Percentiles rank a stretch among this genome's conserved stretches.
Evolutionary conservation across 2,329 filamentous ascomycete species (phyloP).

Genomic region (Penicillium italicum): DNA sequence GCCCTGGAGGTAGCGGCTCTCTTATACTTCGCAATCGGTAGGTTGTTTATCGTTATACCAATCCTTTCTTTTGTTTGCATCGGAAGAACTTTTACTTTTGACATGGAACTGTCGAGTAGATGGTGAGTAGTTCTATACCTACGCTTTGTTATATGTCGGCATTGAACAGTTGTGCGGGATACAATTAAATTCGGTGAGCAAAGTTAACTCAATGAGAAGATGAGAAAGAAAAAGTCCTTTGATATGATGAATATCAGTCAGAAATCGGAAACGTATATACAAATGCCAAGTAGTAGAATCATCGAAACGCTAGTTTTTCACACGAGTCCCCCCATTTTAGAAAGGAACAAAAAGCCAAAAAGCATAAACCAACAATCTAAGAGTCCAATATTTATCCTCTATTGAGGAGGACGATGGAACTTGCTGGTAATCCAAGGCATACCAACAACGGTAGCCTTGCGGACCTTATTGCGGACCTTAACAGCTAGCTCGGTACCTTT

Average conservation of each 20-base stretch:
- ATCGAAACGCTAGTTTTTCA: slow-evolving; percentile 8
- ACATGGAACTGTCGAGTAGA: not conserved
- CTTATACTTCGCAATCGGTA: not conserved
- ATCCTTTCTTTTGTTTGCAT: too few relatives aligned
- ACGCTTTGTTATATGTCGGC: not conserved
- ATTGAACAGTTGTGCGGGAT: too few relatives aligned
- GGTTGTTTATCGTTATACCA: not conserved
- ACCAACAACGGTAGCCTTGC: slow-evolving; percentile 72
- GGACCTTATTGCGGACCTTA: slow-evolving; percentile 69
- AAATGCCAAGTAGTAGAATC: not conserved
- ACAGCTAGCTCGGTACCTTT: slow-evolving; percentile 76
- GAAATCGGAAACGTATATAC: slow-evolving; percentile 7
- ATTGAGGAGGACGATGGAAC: slow-evolving; percentile 56
- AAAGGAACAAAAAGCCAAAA: not conserved
- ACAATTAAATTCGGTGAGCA: too few relatives aligned
- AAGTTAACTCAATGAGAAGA: too few relatives aligned
- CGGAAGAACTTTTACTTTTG: too few relatives aligned
- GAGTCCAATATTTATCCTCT: not conserved
- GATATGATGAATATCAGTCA: not conserved
- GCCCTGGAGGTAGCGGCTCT: not conserved
- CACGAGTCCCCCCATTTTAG: not conserved
- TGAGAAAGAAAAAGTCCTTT: not conserved
- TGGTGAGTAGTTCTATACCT: not conserved
- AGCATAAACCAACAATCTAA: slow-evolving; percentile 2
- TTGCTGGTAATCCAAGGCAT: slow-evolving; percentile 85